Conservation (phyloP, 306 rosid species). For the Erythrophleum fordii region DNA sequence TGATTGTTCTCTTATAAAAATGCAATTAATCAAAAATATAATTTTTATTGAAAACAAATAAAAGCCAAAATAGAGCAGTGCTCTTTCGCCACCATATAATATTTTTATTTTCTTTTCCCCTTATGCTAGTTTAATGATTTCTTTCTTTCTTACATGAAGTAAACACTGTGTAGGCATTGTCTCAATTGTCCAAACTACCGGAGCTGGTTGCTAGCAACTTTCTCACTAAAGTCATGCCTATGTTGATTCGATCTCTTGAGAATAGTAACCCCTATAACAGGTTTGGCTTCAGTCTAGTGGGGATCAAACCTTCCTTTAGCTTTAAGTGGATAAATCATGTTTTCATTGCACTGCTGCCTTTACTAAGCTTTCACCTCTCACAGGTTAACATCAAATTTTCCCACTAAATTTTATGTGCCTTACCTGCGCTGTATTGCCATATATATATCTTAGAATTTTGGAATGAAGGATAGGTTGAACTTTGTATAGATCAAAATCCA, state of each 20-base stretch:
- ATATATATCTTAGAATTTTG: not conserved
- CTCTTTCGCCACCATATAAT: too few relatives aligned
- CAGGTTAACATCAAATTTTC: too few relatives aligned
- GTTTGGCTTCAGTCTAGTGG: slow-evolving; percentile 19
- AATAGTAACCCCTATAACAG: not conserved
- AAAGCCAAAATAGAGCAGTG: too few relatives aligned
- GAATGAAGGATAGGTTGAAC: not conserved
- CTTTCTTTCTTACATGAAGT: not conserved
- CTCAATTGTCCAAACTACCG: slow-evolving; percentile 25
- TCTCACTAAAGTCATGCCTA: not conserved
- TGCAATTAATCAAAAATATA: too few relatives aligned
- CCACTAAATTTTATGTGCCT: not conserved
- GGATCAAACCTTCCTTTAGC: not conserved
- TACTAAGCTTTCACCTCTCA: too few relatives aligned
- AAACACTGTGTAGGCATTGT: slow-evolving; percentile 39
- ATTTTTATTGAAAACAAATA: too few relatives aligned
- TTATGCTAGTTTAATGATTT: not conserved
- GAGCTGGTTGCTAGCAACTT: not conserved
- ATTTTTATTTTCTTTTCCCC: too few relatives aligned
- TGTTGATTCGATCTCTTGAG: slow-evolving; percentile 28
- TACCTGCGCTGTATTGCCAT: not conserved
- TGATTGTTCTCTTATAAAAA: too few relatives aligned
- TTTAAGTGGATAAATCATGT: not conserved
- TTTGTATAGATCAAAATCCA: not conserved
- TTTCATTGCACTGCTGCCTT: not conserved